Base-by-base conservation (phyloP, 306 rosid genomes). In the Boehmeria nivea region DNA sequence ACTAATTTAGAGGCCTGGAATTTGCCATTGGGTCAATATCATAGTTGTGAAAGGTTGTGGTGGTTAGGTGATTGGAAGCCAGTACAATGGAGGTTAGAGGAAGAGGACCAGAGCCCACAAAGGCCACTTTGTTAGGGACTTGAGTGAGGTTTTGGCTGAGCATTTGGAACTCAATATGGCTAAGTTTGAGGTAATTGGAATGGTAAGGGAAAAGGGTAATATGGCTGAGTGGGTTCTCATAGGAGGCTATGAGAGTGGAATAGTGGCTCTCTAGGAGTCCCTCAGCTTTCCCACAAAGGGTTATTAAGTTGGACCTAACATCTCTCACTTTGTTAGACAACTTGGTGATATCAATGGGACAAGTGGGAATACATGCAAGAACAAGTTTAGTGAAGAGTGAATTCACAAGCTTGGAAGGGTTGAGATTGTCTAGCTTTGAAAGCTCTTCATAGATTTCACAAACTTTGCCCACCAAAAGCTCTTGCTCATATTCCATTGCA, bases 361-460 rank as follows among this genome's bases (percentile, higher is more conserved):
- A 55, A 4, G 86, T 79, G 21, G 86, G 86, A 55, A 68, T 81
- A 78, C 95, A 83, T 59, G 87, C 66, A 56, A 69, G 74, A 19
- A 87, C 95, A 20, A 87, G 81, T 42, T 87, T 39, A 17, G 94
- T 87, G 81, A 84, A 84, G 40, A 87, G 83, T 2, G 21, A 84
- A 88, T 84, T 81, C 70, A 87, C 94, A 79, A 84, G 66, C 28
- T 81, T 71, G 60, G 68, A 68, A 18, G 95, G 95, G 62, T 74
- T 79, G 17, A 84, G 94, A 54, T 53, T 54, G 24, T 77, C 68
- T 0, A 87, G 86, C 25, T 71, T 66, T 37, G 85, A 75, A 27
- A 84, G 74, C 70, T 81, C 76, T 23, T 71, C 28, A 50, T 75
- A 87, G 26, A 87, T 56, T 1, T 60, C 69, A 43, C 78, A 50